A percentile compares a stretch with the other conserved stretches of the same genome.
Evolutionary conservation across 2,329 filamentous ascomycete genomes (phyloP).

Genomic region (Zarea fungicola): DNA sequence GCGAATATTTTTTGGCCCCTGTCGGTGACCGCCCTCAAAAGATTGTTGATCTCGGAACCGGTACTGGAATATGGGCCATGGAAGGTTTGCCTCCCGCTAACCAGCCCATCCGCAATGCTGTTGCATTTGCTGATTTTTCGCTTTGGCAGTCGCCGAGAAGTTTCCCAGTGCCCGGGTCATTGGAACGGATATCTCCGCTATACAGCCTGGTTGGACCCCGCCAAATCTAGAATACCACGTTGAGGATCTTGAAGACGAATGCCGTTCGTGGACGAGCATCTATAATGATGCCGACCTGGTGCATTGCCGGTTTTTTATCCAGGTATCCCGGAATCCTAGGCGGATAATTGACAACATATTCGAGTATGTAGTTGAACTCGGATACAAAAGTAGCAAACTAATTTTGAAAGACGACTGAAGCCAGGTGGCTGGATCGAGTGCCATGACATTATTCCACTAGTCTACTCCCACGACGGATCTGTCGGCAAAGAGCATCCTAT

Average conservation of each 20-base stretch:
- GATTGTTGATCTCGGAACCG: constrained; percentile 46
- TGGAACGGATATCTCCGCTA: constrained; percentile 39
- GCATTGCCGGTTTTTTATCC: constrained; percentile 46
- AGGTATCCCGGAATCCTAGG: constrained; percentile 46
- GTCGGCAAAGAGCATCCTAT: constrained; percentile 25
- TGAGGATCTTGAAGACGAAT: constrained; percentile 32
- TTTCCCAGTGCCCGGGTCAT: constrained; percentile 42
- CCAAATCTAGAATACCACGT: constrained; percentile 51
- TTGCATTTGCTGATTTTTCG: constrained; percentile 12
- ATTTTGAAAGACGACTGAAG: constrained; percentile 25
- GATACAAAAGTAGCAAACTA: constrained; percentile 3
- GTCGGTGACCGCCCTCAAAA: constrained; percentile 41
- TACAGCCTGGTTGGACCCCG: constrained; percentile 44
- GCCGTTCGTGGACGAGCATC: constrained; percentile 30
- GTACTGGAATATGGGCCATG: constrained; percentile 52
- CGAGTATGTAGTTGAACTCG: constrained; percentile 23
- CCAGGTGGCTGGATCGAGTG: constrained; percentile 38
- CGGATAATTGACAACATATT: constrained; percentile 44
- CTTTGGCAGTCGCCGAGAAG: constrained; percentile 36
- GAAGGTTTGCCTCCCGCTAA: constrained; percentile 32
- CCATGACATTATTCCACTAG: constrained; percentile 29
- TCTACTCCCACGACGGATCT: constrained; percentile 29
- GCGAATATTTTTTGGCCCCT: constrained; percentile 38
- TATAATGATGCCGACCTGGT: constrained; percentile 45
- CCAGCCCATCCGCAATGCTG: background rate